These are phyloP conservation scores for Rhodosorus marinus DNA, from an alignment of 23 red algal genomes.

Conservation along the genomic window DNA sequence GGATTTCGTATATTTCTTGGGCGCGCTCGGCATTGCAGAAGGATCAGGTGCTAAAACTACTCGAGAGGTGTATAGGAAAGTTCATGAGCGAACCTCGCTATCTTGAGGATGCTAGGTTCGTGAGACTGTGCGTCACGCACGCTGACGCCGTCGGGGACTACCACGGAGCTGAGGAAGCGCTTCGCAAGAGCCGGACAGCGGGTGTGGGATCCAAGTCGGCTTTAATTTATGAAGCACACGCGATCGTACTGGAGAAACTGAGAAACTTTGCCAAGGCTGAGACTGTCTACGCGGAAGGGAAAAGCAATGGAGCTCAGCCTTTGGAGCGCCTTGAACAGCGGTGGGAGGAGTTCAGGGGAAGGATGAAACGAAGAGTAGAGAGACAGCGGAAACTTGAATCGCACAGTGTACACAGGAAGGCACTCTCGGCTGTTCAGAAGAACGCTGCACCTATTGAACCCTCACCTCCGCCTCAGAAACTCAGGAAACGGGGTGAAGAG, in stretches of 20 bases:
- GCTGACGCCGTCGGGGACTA: constrained; percentile 38
- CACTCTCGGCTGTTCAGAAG: no score
- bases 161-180: constrained; percentile 45
- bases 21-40: no score
- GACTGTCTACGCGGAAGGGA: constrained; percentile 18
- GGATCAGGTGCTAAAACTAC: no score
- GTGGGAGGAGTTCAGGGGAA: constrained; percentile 31
- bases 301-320: constrained; percentile 22
- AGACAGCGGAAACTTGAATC: constrained; percentile 3
- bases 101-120: constrained; percentile 35
- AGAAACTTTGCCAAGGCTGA: constrained; percentile 45
- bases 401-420: not conserved
- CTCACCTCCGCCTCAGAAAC: no score
- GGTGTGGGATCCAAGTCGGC: constrained; percentile 31
- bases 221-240: constrained; percentile 84
- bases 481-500: not conserved
- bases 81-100: constrained; percentile 29
- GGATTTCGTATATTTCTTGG: no score
- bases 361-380: constrained; percentile 46
- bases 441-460: no score
- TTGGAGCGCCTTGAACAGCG: constrained; percentile 31
- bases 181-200: constrained; percentile 35
- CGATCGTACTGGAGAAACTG: constrained; percentile 51
- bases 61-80: no score
- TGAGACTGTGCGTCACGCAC: constrained; percentile 69